phyloP scores from a whole-genome alignment of 306 rosid species.

The Quercus alba region DNA sequence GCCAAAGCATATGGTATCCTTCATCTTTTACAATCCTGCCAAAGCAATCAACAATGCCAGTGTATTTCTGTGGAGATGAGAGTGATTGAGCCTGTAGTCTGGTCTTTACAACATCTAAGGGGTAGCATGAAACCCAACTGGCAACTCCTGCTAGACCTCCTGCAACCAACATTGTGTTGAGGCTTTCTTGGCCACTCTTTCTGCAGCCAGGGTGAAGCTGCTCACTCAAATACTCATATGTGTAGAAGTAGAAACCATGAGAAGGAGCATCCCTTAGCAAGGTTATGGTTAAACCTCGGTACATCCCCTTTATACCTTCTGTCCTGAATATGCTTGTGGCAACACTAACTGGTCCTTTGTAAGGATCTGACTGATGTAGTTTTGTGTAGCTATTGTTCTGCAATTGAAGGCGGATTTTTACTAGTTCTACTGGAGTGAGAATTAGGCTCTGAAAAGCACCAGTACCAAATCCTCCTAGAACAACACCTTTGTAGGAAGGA shows the following conservation, averaged over 20 bases:
- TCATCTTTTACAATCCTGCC: conserved; percentile 56
- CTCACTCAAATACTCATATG: conserved; percentile 75
- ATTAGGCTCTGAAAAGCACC: conserved; percentile 71
- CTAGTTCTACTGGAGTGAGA: conserved; percentile 65
- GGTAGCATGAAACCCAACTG: conserved; percentile 79
- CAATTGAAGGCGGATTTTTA: conserved; percentile 73
- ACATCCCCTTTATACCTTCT: conserved; percentile 63
- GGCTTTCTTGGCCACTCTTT: conserved; percentile 49
- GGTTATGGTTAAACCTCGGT: conserved; percentile 65
- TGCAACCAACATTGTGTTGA: conserved; percentile 60
- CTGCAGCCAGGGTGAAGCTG: conserved; percentile 81
- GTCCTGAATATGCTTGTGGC: conserved; percentile 52
- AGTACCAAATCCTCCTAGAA: conserved; percentile 65
- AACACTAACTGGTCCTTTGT: conserved; percentile 45
- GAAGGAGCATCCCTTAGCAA: conserved; percentile 67
- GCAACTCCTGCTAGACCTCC: conserved; percentile 90
- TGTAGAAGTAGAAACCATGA: conserved; percentile 68
- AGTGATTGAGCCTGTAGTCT: conserved; percentile 67
- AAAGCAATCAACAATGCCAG: conserved; percentile 64
- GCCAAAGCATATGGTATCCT: conserved; percentile 56
- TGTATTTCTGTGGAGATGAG: conserved; percentile 39
- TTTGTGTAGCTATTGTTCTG: conserved; percentile 18
- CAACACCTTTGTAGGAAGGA: conserved; percentile 70
- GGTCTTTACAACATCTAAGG: conserved; percentile 76
- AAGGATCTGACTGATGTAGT: conserved; percentile 15